Conservation (phyloP, 371 early-diverging fungal genomes). For the Mucor plumbeus region DNA sequence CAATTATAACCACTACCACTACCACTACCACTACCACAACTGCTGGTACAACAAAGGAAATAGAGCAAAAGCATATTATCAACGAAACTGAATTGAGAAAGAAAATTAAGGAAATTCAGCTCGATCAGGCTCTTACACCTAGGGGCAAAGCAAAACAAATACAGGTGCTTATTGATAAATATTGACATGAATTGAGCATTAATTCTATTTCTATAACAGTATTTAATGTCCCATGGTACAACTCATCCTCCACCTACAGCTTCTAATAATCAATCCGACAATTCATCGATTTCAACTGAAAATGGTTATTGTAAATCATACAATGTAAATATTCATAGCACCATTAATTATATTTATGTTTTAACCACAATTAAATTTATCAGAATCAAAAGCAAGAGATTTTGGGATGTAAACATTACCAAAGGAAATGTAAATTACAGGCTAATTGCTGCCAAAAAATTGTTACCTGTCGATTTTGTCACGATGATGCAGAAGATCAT, state of each 20-base stretch:
- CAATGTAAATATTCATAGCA: slow-evolving; percentile 42
- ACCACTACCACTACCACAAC: background rate
- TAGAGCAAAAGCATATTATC: slow-evolving; percentile 9
- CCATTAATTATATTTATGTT: background rate
- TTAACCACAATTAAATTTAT: background rate
- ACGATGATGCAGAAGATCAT: slow-evolving; percentile 91
- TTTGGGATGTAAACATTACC: slow-evolving; percentile 95
- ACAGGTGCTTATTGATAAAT: slow-evolving; percentile 53
- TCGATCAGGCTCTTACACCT: slow-evolving; percentile 50
- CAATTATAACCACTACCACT: background rate
- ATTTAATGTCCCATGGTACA: slow-evolving; percentile 43
- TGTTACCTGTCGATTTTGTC: slow-evolving; percentile 95
- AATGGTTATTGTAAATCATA: slow-evolving; percentile 47
- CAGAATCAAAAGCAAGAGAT: slow-evolving; percentile 57
- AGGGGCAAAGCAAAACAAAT: slow-evolving; percentile 74
- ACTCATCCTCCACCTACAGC: slow-evolving; percentile 7
- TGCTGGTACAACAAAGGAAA: background rate
- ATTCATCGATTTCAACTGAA: slow-evolving; percentile 26
- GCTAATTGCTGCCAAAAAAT: slow-evolving; percentile 93
- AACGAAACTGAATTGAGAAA: slow-evolving; percentile 48
- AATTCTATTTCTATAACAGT: background rate
- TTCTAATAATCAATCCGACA: slow-evolving; percentile 34
- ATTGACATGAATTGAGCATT: background rate
- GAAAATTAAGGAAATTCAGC: slow-evolving; percentile 70
- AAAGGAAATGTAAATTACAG: slow-evolving; percentile 83